Base-by-base conservation (phyloP, 139 green algal genomes). In the Zygnema circumcarinatum region DNA sequence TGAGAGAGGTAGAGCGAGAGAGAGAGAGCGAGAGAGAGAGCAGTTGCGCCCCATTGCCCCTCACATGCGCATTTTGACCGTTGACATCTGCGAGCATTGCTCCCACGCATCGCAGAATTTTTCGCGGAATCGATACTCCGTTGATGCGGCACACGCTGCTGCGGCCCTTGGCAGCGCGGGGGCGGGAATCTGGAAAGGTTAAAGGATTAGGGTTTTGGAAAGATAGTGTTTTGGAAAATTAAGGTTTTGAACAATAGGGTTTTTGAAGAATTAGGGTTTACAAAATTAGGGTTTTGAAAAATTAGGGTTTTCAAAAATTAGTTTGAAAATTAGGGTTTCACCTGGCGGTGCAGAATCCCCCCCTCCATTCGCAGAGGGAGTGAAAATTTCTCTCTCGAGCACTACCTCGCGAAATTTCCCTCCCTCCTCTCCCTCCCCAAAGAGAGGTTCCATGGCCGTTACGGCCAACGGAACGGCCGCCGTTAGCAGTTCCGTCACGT, bases 21-120 rank as follows among this genome's bases (percentile, higher is more conserved):
- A 16, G 47, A 62, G 47, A 62, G 16, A 62, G 7, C 47, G 7
- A 7, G 7, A 25, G 47, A 16, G 47, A 62, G 47, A 62, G 47
- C 47, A 62, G 47, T 62, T 62, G 47, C 16, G 16, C 47, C 7
- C 7, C 7, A 62, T 7, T 7, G 16, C 7, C 47, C 47, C 81
- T 32, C 54, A 81, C 81, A 54, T 90, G 85, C 0, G 74, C 32
- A 1, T 79, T 90, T 1, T 98, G 96, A 0, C 94, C 95, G 88
- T 98, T 98, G 22, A 96, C 84, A 53, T 98, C 96, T 56, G 97
- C 94, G 62, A 98, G 91, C 68, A 93, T 22, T 0, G 38, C 75
- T 0, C 91, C 93, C 38, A 98, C 62, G 76, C 93, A 92, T 0
- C 94, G 90, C 92, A 98, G 88, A 81, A 95, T 87, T 0, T 95